Evolutionary conservation across 2,329 filamentous ascomycete species (phyloP).

Genomic region (Diaporthe sp.): DNA sequence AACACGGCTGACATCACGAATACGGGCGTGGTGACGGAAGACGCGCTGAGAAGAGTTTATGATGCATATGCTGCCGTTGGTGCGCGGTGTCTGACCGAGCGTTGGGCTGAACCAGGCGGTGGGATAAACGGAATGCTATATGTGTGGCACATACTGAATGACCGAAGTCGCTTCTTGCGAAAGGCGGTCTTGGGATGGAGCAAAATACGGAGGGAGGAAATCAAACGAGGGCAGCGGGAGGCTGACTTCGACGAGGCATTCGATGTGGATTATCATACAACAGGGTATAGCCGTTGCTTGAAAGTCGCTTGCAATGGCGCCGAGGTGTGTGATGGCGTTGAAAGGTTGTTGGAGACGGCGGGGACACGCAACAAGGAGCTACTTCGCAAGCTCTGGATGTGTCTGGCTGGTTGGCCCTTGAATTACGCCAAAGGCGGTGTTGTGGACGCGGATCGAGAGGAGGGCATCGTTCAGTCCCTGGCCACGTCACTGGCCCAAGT

Average conservation of each 20-base stretch:
- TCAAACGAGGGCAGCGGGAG: slow-evolving; percentile 17
- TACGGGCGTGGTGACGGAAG: slow-evolving; percentile 16
- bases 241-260: slow-evolving; percentile 31
- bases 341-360: slow-evolving; percentile 3
- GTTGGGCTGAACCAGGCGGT: slow-evolving; percentile 16
- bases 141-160: slow-evolving; percentile 28
- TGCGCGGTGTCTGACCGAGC: slow-evolving; percentile 30
- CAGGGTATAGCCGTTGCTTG: slow-evolving; percentile 24
- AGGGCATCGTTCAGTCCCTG: slow-evolving; percentile 22
- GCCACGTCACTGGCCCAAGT: slow-evolving; percentile 3
- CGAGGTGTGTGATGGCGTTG: slow-evolving; percentile 14
- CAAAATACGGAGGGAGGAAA: not conserved
- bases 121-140: slow-evolving; percentile 20
- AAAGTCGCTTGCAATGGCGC: slow-evolving; percentile 21
- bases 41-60: slow-evolving; percentile 12
- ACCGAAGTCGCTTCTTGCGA: slow-evolving; percentile 14
- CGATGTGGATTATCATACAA: slow-evolving; percentile 11
- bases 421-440: slow-evolving; percentile 19
- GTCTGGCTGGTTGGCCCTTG: slow-evolving; percentile 17
- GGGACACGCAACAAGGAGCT: slow-evolving; percentile 11
- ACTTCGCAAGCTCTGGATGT: slow-evolving; percentile 23
- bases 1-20: slow-evolving; percentile 30
- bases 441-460: slow-evolving; percentile 12
- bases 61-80: slow-evolving; percentile 15
- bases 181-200: slow-evolving; percentile 17